These are phyloP conservation scores for Selenicereus undatus DNA, from an alignment of 148 eudicot genomes.

Conservation along the genomic window DNA sequence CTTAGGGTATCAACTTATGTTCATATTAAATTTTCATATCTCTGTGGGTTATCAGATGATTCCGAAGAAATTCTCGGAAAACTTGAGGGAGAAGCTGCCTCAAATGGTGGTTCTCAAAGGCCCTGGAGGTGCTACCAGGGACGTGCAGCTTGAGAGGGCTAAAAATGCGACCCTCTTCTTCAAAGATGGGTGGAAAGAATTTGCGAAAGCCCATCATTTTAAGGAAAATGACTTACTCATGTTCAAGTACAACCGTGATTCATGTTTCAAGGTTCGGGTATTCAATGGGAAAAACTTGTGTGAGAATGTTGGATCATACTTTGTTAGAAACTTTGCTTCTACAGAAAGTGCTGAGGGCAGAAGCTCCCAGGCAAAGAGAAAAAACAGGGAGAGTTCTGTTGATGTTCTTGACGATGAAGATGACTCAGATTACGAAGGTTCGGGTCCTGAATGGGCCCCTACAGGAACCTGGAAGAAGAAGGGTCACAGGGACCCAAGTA, in stretches of 20 bases:
- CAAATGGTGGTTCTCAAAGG: conserved; percentile 19
- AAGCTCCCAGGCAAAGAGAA: conserved; percentile 11
- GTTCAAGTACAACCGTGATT: conserved; percentile 29
- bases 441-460: conserved; percentile 2
- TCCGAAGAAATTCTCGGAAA: conserved; percentile 27
- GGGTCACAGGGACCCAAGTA: background rate
- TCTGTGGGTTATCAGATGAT: conserved; percentile 12
- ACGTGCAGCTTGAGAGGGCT: conserved; percentile 11
- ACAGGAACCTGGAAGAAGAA: conserved; percentile 12
- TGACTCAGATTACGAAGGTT: conserved; percentile 5
- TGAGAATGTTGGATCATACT: conserved; percentile 27
- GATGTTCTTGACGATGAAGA: conserved; percentile 7
- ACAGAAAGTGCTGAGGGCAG: background rate
- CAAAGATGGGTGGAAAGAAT: conserved; percentile 29
- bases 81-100: conserved; percentile 14
- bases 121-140: conserved; percentile 21
- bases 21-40: background rate
- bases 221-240: conserved; percentile 28
- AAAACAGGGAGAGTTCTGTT: conserved; percentile 4
- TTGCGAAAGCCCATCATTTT: conserved; percentile 21
- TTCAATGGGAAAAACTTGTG: conserved; percentile 20
- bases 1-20: too few species aligned
- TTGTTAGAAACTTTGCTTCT: conserved; percentile 23
- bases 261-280: conserved; percentile 24
- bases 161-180: conserved; percentile 9